Base-by-base conservation (phyloP, 306 rosid genomes). In the Glycine tomentella region DNA sequence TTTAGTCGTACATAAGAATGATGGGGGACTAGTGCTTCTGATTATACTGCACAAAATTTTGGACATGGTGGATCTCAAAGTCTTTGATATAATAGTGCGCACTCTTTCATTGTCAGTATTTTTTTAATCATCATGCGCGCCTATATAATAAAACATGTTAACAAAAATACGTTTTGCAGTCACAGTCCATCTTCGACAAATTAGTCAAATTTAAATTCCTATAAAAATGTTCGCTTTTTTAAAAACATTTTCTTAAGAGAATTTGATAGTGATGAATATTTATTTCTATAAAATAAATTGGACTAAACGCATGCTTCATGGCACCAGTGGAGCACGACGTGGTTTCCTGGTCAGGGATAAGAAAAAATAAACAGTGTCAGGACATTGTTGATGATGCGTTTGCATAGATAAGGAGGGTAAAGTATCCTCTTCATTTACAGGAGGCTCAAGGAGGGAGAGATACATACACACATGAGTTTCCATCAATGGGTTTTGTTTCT, bases 401-500 rank as follows among this genome's bases (percentile, higher is more conserved):
- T 0, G 16, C 64, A 76, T 64, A 36, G 59, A 46, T 46, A n/a
- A 48, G 36, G 31, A 25, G 31, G 31, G 31, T 25, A 25, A 33
- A 11, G 12, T 0, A n/a, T 67, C 52, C 56, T 20, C 20, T 20
- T 20, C 20, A 20, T 20, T 20, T 20, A 20, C 20, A 20, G 20
- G 20, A 20, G 20, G 20, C 0, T 20, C 20, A 20, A 20, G 20
- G 20, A 20, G 20, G 20, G 20, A 20, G 20, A 20, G 20, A n/a
- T n/a, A n/a, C n/a, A 20, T 20, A 20, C 20, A 20, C 20, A 20
- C 20, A 20, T 20, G 48, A 11, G 12, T 0, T 10, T 67, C 52
- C 56, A 11, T 34, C 59, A 68, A 17, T 69, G 76, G 57, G 58
- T 45, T 72, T 49, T 44, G 62, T 63, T 72, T 71, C 53, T 77